These are phyloP conservation scores for Populus euphratica DNA, from an alignment of 345 rosid genomes.

Conservation along the genomic window DNA sequence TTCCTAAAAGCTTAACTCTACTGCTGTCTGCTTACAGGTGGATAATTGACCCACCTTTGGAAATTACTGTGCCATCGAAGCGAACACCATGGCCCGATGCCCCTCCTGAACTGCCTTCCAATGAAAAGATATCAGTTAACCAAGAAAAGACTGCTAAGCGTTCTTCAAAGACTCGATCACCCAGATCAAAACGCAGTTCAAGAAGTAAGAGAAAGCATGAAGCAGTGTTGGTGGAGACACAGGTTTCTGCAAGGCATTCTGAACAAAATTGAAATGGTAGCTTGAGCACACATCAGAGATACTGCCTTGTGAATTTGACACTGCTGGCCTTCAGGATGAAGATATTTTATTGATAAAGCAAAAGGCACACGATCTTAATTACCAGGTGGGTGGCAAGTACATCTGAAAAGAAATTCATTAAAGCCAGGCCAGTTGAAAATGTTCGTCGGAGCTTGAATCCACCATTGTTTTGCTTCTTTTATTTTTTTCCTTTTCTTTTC, in stretches of 20 bases:
- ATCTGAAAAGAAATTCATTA: constrained; percentile 20
- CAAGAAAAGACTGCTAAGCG: constrained; percentile 53
- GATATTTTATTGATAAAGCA: constrained; percentile 7
- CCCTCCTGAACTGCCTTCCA: constrained; percentile 76
- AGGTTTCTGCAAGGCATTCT: constrained; percentile 42
- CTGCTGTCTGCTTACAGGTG: constrained; percentile 47
- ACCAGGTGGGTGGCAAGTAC: constrained; percentile 11
- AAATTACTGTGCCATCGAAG: constrained; percentile 76
- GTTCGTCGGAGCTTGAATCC: constrained; percentile 17
- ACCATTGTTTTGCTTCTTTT: constrained; percentile 6
- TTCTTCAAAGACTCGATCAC: constrained; percentile 45
- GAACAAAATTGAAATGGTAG: constrained; percentile 38
- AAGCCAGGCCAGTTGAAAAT: constrained; percentile 16
- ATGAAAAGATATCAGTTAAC: constrained; percentile 30
- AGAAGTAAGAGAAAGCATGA: constrained; percentile 73
- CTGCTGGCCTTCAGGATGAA: constrained; percentile 6
- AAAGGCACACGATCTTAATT: constrained; percentile 5
- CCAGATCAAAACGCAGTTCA: constrained; percentile 48
- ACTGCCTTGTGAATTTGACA: constrained; percentile 17
- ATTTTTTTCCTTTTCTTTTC: background rate
- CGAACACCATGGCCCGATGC: constrained; percentile 92
- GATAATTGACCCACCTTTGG: constrained; percentile 86
- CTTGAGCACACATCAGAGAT: background rate
- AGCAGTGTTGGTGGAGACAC: constrained; percentile 43
- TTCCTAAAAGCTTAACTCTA: constrained; percentile 1